Evolutionary conservation across 805 yeast species (phyloP), one percentile per base, ranked within the genome.

Genomic region (Wickerhamiella vanderwaltii): DNA sequence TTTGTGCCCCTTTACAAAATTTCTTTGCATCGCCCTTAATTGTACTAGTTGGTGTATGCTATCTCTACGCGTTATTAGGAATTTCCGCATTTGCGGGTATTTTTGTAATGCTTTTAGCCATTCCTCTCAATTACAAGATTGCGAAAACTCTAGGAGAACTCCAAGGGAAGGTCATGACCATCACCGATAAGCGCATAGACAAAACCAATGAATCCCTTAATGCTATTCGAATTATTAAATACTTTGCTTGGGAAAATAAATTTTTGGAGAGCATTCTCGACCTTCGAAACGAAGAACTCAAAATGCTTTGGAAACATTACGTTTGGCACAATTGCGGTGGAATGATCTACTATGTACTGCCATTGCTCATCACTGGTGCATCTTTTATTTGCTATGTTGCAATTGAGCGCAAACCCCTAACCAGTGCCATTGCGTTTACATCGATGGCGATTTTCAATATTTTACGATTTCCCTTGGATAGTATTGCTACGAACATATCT

Each of bases 341-440:
- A 0, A 68, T 79, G 48, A 64, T 84, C 29, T 87, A 94, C 86
- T 79, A 73, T 51, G 61, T 83, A 29, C 74, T 94, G 17, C 98
- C 98, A 23, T 72, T 91, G 2, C 51, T 81, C 37, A 83, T 88
- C 46, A 80, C 95, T 9, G 67, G 83, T 34, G 65, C 76, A 38
- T 77, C 95, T 1, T 88, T 88, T 62, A 83, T 81, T 54, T 77
- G 79, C 53, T 88, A 76, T 62, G 75, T 87, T 20, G 69, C 79
- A 39, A 61, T 84, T 46, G 79, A 79, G 51, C 79, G 80, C 12
- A 65, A 75, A 43, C 62, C 68, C 2, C 68, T 88, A 60, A 85
- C 95, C 9, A 79, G 95, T 0, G 94, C 97, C 9, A 66, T 88
- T 53, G 97, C 97, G 0, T 88, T 91, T 65, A 87, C 97, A 17